Percentiles rank a stretch among this genome's conserved stretches.
These are phyloP conservation scores for Amanita molliuscula DNA, from an alignment of 768 basidiomycete genomes.

Conservation along the genomic window DNA sequence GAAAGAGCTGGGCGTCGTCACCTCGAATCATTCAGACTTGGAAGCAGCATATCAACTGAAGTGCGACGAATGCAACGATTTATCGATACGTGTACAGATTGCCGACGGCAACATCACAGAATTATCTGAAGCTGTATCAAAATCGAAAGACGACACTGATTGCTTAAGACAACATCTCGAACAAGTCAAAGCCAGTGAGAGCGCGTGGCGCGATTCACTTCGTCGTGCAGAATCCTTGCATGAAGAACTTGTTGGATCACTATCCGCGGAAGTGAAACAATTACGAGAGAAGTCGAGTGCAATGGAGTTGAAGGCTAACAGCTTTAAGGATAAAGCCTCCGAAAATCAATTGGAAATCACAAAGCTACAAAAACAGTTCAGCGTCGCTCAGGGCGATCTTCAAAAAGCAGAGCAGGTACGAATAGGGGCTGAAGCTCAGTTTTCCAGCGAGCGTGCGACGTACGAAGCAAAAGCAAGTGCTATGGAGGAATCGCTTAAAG, in stretches of 20 bases:
- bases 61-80: background rate
- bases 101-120: background rate
- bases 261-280: slow-evolving; percentile 6
- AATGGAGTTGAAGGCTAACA: slow-evolving; percentile 6
- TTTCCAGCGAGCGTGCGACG: slow-evolving; percentile 1
- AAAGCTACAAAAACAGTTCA: slow-evolving; percentile 7
- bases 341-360: slow-evolving; percentile 5
- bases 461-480: slow-evolving; percentile 5
- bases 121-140: background rate
- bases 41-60: background rate
- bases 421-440: background rate
- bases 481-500: slow-evolving; percentile 4
- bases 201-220: background rate
- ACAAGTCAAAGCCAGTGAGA: background rate
- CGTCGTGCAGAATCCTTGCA: background rate
- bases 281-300: background rate
- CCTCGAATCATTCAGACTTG: background rate
- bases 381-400: background rate
- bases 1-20: background rate
- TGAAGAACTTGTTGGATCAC: background rate
- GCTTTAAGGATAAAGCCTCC: background rate
- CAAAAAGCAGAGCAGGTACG: background rate
- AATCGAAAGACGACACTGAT: background rate
- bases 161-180: background rate
- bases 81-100: background rate